A percentile compares a stretch with the other conserved stretches of the same genome.
Conservation (phyloP, 768 basidiomycete genomes). For the Cubamyces sp. region DNA sequence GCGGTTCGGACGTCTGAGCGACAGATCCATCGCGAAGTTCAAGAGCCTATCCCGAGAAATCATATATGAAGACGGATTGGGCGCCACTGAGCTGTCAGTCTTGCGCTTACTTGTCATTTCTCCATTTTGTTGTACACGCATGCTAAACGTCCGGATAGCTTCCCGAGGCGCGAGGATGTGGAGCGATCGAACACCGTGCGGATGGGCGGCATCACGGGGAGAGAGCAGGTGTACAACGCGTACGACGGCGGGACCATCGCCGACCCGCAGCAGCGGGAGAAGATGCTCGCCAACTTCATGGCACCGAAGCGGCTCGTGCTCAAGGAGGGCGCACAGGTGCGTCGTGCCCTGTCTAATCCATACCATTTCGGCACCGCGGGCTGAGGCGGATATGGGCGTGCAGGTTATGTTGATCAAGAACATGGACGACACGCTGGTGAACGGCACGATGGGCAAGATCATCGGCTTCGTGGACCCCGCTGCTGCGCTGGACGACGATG, state of each 20-base stretch:
- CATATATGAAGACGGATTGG: slow-evolving; percentile 77
- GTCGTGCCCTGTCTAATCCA: background rate
- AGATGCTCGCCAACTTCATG: slow-evolving; percentile 90
- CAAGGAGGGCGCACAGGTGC: slow-evolving; percentile 66
- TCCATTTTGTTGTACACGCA: background rate
- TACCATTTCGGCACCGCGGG: background rate
- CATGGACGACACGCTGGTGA: slow-evolving; percentile 86
- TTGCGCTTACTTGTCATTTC: background rate
- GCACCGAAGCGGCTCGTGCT: slow-evolving; percentile 71
- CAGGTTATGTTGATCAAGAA: slow-evolving; percentile 67
- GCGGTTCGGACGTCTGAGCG: slow-evolving; percentile 81
- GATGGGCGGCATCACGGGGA: slow-evolving; percentile 60
- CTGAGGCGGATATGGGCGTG: background rate
- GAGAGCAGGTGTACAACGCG: slow-evolving; percentile 57
- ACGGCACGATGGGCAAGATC: slow-evolving; percentile 91
- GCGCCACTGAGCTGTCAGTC: slow-evolving; percentile 86
- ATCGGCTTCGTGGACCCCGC: slow-evolving; percentile 68
- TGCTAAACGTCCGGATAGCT: slow-evolving; percentile 51
- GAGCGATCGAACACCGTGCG: slow-evolving; percentile 79
- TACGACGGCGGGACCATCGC: slow-evolving; percentile 63
- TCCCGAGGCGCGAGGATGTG: slow-evolving; percentile 91
- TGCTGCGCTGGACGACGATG: slow-evolving; percentile 31
- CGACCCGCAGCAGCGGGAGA: slow-evolving; percentile 64
- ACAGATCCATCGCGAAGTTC: slow-evolving; percentile 72
- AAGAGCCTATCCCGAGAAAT: slow-evolving; percentile 70